These are phyloP conservation scores for Chalciporus chontae DNA, from an alignment of 768 basidiomycete species.

Conservation along the genomic window DNA sequence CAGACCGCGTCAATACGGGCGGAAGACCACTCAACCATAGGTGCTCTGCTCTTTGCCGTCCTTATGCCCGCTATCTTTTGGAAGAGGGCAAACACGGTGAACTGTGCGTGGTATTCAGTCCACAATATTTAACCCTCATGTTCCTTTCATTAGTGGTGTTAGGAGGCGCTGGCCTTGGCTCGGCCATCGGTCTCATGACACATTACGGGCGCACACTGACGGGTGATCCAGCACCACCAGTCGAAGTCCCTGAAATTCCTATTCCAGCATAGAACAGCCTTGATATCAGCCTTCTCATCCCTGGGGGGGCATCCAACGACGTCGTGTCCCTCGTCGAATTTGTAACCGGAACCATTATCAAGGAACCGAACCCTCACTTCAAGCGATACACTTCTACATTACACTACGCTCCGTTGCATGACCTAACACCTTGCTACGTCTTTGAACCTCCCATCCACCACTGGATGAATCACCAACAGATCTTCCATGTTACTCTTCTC, in stretches of 20 bases:
- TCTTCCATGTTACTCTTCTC: slow-evolving; percentile 37
- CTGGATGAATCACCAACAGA: slow-evolving; percentile 56
- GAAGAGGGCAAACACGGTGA: slow-evolving; percentile 59
- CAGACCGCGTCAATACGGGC: slow-evolving; percentile 58
- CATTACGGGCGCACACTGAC: slow-evolving; percentile 53
- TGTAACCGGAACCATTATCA: not conserved
- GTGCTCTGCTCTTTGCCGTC: slow-evolving; percentile 58
- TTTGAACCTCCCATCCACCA: slow-evolving; percentile 63
- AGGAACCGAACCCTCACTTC: not conserved
- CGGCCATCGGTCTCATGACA: slow-evolving; percentile 53
- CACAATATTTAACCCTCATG: not conserved
- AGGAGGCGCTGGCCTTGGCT: slow-evolving; percentile 69
- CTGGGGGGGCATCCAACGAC: too few relatives aligned
- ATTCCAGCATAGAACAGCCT: slow-evolving; percentile 9
- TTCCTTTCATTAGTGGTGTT: slow-evolving; percentile 50
- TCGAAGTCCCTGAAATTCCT: slow-evolving; percentile 33
- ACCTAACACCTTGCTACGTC: slow-evolving; percentile 41
- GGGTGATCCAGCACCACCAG: slow-evolving; percentile 48
- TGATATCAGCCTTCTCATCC: not conserved
- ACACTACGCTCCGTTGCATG: slow-evolving; percentile 11
- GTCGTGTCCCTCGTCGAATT: not conserved
- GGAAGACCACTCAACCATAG: slow-evolving; percentile 76
- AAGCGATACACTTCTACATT: slow-evolving; percentile 3
- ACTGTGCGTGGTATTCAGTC: slow-evolving; percentile 42
- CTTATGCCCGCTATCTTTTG: slow-evolving; percentile 70